phyloP scores from a whole-genome alignment of 768 basidiomycete species.

The Pleurotus salmoneostramineus region DNA sequence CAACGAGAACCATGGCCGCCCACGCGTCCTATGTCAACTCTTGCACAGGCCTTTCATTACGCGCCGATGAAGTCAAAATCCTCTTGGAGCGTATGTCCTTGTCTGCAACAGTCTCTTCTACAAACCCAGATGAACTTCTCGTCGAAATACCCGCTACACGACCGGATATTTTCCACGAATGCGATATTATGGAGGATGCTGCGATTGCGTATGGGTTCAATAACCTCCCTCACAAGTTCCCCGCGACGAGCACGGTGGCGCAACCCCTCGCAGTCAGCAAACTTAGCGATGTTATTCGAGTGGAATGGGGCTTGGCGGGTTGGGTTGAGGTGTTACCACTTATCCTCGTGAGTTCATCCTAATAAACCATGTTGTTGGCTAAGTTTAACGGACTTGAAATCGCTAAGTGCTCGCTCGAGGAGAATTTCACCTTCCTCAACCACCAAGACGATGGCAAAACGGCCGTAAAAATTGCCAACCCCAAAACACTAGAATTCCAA shows the following conservation, averaged over 20 bases:
- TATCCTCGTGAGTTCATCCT: constrained; percentile 67
- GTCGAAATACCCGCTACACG: constrained; percentile 91
- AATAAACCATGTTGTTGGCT: neutral
- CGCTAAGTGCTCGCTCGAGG: constrained; percentile 91
- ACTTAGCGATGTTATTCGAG: constrained; percentile 81
- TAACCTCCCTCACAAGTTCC: constrained; percentile 90
- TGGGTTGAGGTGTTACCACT: constrained; percentile 96
- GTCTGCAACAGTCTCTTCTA: constrained; percentile 45
- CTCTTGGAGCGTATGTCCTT: constrained; percentile 87
- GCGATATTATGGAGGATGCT: constrained; percentile 97
- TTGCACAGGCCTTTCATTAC: constrained; percentile 82
- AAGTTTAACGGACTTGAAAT: constrained; percentile 2
- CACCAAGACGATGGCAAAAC: constrained; percentile 74
- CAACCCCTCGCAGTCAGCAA: constrained; percentile 89
- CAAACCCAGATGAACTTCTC: constrained; percentile 61
- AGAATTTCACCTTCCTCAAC: constrained; percentile 95
- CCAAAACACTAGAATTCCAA: constrained; percentile 97
- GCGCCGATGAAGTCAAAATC: constrained; percentile 57
- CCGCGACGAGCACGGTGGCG: constrained; percentile 90
- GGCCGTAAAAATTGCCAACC: constrained; percentile 92
- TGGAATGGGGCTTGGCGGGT: constrained; percentile 91
- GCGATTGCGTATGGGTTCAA: constrained; percentile 99
- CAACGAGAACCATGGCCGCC: constrained; percentile 65
- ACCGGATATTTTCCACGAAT: constrained; percentile 97
- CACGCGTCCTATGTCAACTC: constrained; percentile 93